Percentiles rank a stretch among this genome's conserved stretches.
Conservation (phyloP, 2,329 filamentous ascomycete species). For the Pestalotiopsis sp. region DNA sequence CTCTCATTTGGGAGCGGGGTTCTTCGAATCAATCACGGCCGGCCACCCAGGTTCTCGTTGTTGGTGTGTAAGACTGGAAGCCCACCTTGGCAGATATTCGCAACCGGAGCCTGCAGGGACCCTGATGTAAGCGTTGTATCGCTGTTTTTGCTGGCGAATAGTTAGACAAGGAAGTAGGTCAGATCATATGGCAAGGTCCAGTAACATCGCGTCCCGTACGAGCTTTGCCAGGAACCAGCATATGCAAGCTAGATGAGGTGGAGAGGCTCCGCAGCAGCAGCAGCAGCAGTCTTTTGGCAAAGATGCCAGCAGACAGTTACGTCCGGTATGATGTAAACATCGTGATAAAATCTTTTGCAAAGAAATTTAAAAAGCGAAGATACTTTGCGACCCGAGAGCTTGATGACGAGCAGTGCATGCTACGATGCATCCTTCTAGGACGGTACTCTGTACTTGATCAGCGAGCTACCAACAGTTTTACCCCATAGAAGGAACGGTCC, state of each 20-base stretch:
- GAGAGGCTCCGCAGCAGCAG: background rate
- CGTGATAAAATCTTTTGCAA: rapidly evolving
- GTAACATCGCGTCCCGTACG: background rate
- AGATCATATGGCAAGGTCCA: background rate
- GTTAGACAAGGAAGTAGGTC: background rate
- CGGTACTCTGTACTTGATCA: background rate
- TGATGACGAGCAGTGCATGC: background rate
- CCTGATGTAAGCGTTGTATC: background rate
- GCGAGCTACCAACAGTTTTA: background rate
- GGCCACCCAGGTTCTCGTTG: too few species aligned
- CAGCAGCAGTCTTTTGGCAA: background rate
- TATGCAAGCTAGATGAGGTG: background rate
- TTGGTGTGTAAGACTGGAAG: background rate
- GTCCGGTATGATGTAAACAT: background rate
- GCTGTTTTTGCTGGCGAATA: background rate
- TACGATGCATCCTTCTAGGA: background rate
- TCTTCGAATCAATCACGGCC: background rate
- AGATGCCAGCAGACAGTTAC: background rate
- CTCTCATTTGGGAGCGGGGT: background rate
- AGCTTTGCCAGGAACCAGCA: background rate
- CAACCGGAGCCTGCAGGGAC: background rate
- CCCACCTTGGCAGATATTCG: background rate
- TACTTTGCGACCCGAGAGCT: too few species aligned
- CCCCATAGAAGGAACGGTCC: background rate
- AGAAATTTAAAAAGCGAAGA: too few species aligned